Evolutionary conservation across 148 eudicot genomes (phyloP).

Genomic region (Diospyros kaki): DNA sequence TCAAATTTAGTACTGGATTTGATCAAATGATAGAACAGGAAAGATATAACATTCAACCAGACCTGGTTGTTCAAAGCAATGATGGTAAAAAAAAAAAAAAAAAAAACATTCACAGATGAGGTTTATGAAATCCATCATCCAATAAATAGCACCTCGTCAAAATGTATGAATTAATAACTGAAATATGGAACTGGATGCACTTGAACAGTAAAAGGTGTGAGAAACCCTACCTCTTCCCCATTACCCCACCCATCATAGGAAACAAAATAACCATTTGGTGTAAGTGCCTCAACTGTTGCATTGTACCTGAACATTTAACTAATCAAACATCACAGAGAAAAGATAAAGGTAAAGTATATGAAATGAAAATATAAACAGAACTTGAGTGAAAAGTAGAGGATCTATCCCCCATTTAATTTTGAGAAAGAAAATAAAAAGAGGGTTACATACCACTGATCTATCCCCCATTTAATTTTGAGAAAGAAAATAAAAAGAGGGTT

Average conservation of each 20-base stretch:
- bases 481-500: neutral
- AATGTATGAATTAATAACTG: neutral
- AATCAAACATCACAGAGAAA: constrained; percentile 42
- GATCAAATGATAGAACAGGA: neutral
- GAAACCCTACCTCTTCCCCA: constrained; percentile 73
- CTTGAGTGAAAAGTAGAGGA: neutral
- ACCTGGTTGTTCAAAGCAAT: no score
- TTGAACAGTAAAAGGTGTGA: neutral
- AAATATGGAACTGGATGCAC: neutral
- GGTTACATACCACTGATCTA: constrained; percentile 51
- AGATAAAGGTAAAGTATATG: constrained; percentile 26
- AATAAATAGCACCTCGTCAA: neutral
- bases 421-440: no score
- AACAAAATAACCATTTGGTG: constrained; percentile 74
- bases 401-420: neutral
- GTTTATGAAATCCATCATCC: no score
- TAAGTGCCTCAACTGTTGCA: constrained; percentile 68
- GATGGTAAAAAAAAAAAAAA: no score
- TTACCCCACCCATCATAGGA: constrained; percentile 87
- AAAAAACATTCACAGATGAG: no score
- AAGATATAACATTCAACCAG: no score
- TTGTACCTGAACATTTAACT: constrained; percentile 82
- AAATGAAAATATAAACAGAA: constrained; percentile 13
- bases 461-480: neutral
- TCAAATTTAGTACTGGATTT: neutral